phyloP scores from a whole-genome alignment of 2,329 filamentous ascomycete species.

The Paraphaeosphaeria sporulosa region DNA sequence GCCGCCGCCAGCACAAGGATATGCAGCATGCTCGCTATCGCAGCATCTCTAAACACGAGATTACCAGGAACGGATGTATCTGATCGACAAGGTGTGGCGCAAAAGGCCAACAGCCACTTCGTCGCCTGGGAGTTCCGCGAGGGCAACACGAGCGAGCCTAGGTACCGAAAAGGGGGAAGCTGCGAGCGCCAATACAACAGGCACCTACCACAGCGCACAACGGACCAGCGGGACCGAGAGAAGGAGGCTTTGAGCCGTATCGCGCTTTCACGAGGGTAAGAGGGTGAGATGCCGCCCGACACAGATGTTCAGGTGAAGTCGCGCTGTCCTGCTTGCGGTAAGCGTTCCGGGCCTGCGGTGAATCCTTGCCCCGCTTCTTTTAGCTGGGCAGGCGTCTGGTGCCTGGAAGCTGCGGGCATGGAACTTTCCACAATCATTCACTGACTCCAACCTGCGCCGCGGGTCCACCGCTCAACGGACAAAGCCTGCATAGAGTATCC shows the following conservation, averaged over 20 bases:
- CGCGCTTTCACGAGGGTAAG: neutral
- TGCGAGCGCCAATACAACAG: neutral
- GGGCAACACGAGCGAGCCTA: neutral
- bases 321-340: neutral
- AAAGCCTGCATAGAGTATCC: neutral
- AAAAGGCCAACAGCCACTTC: conserved; percentile 4
- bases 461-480: neutral
- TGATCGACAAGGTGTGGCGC: conserved; percentile 4
- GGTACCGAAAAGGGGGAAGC: neutral
- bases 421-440: conserved; percentile 5
- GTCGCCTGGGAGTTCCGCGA: neutral
- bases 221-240: neutral
- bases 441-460: conserved; percentile 13
- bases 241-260: neutral
- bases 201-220: neutral
- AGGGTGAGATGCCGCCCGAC: neutral
- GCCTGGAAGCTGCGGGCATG: conserved; percentile 1
- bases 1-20: conserved; percentile 9
- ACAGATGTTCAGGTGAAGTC: neutral
- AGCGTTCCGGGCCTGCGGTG: neutral
- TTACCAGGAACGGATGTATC: neutral
- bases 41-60: neutral
- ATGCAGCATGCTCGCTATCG: conserved; percentile 13
- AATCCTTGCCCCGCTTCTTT: neutral
- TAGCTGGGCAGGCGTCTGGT: conserved; percentile 5